Base-by-base conservation (phyloP, 75 land plant genomes). In the Selaginella tamariscina region DNA sequence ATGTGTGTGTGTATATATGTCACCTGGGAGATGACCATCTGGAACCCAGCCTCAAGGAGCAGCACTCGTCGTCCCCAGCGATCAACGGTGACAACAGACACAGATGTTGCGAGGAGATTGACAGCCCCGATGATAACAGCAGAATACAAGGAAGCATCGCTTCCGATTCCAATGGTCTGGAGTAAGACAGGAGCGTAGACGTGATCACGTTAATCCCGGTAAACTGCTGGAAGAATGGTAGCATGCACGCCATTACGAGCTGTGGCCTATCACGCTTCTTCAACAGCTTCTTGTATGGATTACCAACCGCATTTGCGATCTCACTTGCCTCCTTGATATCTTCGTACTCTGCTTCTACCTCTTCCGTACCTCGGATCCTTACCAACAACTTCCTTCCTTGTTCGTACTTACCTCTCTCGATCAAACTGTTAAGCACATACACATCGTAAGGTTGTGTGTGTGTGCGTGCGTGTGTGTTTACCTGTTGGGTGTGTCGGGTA, bases 161-260 rank as follows among this genome's bases (percentile, higher is more conserved):
- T 77, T 0, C 92, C 88, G 39, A 85, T 82, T 1, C 96, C 96
- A 70, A 91, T 30, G 64, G 81, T 89, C 31, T 82, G 83, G 68
- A 91, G 86, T 5, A 91, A 78, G 26, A 91, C 94, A 0, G 97
- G 97, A 22, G 89, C 86, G 32, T 91, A 91, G 71, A 91, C 81
- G 79, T 71, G 56, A 86, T 74, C 33, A 77, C 74, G 56, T 86
- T 86, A 67, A 80, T 86, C 1, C 85, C 88, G 0, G 85, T 83
- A 33, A 86, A 68, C 62, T 82, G 85, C 24, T 86, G 88, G 68
- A 82, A 82, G 26, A 76, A 76, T 70, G 78, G 83, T 29, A 81
- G 68, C 39, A 65, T 24, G 21, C 78, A 30, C 32, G 83, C 82
- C 78, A 81, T 81, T 63, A 80, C 74, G 33, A 83, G 68, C n/a